Evolutionary conservation across 2,329 filamentous ascomycete genomes (phyloP).

Genomic region (Xylaria sp.): DNA sequence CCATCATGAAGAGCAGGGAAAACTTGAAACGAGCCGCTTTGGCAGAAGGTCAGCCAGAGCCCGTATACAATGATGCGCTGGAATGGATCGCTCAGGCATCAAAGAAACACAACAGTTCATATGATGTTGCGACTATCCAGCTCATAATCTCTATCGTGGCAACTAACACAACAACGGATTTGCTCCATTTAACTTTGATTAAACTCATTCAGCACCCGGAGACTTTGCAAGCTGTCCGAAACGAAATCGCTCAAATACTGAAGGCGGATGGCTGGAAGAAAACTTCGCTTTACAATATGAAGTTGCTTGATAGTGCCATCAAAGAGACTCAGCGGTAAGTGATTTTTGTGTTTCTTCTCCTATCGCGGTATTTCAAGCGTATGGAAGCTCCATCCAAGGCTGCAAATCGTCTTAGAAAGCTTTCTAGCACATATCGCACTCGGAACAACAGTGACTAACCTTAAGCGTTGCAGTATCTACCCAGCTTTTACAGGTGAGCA

Average conservation of each 20-base stretch:
- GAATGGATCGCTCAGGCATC: constrained; percentile 54
- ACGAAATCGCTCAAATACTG: constrained; percentile 54
- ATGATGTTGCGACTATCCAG: constrained; percentile 48
- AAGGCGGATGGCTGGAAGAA: constrained; percentile 42
- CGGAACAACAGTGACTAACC: neutral
- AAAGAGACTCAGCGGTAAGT: constrained; percentile 50
- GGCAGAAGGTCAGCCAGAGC: constrained; percentile 33
- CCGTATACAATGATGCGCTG: constrained; percentile 50
- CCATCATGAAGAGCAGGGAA: constrained; percentile 41
- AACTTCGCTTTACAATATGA: constrained; percentile 47
- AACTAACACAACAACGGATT: constrained; percentile 53
- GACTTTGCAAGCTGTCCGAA: constrained; percentile 54
- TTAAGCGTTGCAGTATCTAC: constrained; percentile 36
- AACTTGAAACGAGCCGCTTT: constrained; percentile 32
- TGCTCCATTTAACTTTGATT: constrained; percentile 51
- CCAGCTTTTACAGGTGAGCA: constrained; percentile 43
- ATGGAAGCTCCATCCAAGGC: neutral
- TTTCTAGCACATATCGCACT: neutral
- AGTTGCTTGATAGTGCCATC: constrained; percentile 52
- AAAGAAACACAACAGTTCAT: constrained; percentile 41
- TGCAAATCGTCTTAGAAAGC: neutral
- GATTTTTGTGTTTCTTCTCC: no score
- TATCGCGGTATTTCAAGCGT: neutral
- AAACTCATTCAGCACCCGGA: constrained; percentile 57
- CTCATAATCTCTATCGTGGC: constrained; percentile 49